phyloP scores from a whole-genome alignment of 1,139 yeast genomes.

The Blastobotrys aristatus region DNA sequence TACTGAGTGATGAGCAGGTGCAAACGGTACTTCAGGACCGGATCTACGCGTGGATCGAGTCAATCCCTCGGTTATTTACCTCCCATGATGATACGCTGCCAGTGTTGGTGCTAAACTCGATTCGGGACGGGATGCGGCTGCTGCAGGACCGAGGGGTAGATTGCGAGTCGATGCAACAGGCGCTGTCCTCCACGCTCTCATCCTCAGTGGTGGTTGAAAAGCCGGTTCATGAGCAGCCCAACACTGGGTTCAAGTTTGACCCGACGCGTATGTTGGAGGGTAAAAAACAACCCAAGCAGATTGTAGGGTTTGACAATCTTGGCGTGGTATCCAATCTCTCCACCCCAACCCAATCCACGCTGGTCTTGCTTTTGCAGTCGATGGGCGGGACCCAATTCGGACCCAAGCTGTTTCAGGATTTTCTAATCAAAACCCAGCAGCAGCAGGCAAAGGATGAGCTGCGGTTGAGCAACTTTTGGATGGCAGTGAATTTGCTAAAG shows the following conservation, averaged over 20 bases:
- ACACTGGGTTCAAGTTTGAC: conserved; percentile 4
- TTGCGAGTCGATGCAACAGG: conserved; percentile 1
- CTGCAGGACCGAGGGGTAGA: conserved; percentile 13
- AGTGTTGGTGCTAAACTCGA: conserved; percentile 18
- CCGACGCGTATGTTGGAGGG: conserved; percentile 2
- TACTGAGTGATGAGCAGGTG: not conserved
- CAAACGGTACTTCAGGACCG: conserved; percentile 4
- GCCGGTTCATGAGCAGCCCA: not conserved
- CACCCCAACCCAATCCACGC: conserved; percentile 7
- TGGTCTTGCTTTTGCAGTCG: conserved; percentile 3
- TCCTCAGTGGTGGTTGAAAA: not conserved
- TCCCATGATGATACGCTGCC: conserved; percentile 29
- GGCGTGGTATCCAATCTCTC: conserved; percentile 15
- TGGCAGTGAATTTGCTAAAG: conserved; percentile 22
- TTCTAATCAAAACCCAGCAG: not conserved
- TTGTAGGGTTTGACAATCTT: conserved; percentile 8
- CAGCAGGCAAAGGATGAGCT: not conserved
- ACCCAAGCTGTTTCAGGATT: not conserved
- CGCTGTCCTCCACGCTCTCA: not conserved
- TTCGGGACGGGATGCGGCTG: conserved; percentile 18
- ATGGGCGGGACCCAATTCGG: conserved; percentile 4
- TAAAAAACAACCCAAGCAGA: not conserved
- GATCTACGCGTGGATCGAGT: conserved; percentile 30
- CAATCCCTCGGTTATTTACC: conserved; percentile 29
- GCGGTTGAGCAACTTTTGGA: conserved; percentile 24